Base-by-base conservation (phyloP, 768 basidiomycete genomes). In the Mrakia gelida region DNA sequence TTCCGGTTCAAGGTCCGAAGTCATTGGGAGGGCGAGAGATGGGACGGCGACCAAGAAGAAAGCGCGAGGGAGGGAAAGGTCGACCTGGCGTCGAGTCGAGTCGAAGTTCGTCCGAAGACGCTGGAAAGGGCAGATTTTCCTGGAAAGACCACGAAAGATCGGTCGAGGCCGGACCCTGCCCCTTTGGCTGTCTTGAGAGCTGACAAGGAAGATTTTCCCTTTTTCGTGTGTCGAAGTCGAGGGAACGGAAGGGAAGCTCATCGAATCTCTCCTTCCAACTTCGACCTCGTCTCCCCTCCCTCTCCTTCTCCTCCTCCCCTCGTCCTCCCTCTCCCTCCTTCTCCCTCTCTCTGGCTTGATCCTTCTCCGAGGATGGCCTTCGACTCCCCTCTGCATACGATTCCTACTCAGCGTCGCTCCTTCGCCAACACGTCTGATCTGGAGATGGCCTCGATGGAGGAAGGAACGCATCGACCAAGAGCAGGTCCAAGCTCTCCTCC, bases 401-500 rank as follows among this genome's bases (percentile, higher is more conserved):
- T 70, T 11, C 38, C 67, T 26, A 70, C 67, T 38, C 67, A 70
- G 13, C 67, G 67, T 70, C 67, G 67, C 7, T 38, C 67, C 41
- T 70, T 26, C 67, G 41, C 34, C 38, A 70, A 43, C 67, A 26
- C 67, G 3, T 26, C 34, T 15, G 67, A 70, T 41, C 41, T 70
- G 34, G 67, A 70, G 67, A 34, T 70, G 18, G 67, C 67, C 6
- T 70, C 67, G 38, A 70, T 70, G 67, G 67, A 70, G 38, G 67
- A 70, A 41, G 67, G 67, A 34, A 41, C 41, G 4, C 67, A 70
- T 34, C 41, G 34, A 21, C 41, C 67, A 38, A 21, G 65, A 32
- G 6, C 67, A 43, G 21, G 38, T 7, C 38, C 67, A 2, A 41
- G 38, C 41, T 70, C 67, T 6, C 38, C 67, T 45, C 67, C 63